Conservation (phyloP, 2,329 filamentous ascomycete genomes). For the Chrysoporthe deuterocubensis region DNA sequence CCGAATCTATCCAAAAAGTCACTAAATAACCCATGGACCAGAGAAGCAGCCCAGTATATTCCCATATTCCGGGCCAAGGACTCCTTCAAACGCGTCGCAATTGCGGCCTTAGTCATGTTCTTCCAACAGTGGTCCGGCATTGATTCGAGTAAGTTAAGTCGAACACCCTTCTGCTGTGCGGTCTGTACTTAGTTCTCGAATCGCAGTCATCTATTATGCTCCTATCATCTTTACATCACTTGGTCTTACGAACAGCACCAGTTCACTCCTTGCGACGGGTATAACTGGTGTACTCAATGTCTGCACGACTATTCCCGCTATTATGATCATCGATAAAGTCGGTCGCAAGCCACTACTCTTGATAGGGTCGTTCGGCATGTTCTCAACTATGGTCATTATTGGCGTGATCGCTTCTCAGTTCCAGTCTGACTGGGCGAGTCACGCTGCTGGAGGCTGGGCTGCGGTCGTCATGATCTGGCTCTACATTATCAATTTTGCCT, state of each 20-base stretch:
- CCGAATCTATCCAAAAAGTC: too few species aligned
- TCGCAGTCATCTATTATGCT: too few species aligned
- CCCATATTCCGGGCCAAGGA: constrained; percentile 34
- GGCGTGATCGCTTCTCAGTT: constrained; percentile 33
- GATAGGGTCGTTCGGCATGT: constrained; percentile 28
- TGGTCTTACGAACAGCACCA: constrained; percentile 52
- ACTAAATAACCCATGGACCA: background rate
- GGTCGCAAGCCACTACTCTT: constrained; percentile 27
- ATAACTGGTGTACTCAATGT: constrained; percentile 60
- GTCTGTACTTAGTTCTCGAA: too few species aligned
- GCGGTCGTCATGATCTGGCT: constrained; percentile 24
- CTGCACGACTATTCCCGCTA: constrained; percentile 35
- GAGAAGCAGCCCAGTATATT: constrained; percentile 43
- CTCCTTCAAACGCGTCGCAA: constrained; percentile 28
- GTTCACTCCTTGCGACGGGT: constrained; percentile 60
- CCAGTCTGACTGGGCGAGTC: constrained; percentile 9
- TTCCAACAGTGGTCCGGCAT: constrained; percentile 45
- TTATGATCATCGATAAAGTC: background rate
- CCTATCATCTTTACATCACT: too few species aligned
- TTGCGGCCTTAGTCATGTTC: constrained; percentile 33
- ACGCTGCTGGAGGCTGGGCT: constrained; percentile 13
- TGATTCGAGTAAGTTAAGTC: constrained; percentile 53
- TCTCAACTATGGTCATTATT: constrained; percentile 31
- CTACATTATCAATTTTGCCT: constrained; percentile 21
- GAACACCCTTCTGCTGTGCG: too few species aligned